Evolutionary conservation across 345 rosid species (phyloP).

Genomic region (Salix dunnii): DNA sequence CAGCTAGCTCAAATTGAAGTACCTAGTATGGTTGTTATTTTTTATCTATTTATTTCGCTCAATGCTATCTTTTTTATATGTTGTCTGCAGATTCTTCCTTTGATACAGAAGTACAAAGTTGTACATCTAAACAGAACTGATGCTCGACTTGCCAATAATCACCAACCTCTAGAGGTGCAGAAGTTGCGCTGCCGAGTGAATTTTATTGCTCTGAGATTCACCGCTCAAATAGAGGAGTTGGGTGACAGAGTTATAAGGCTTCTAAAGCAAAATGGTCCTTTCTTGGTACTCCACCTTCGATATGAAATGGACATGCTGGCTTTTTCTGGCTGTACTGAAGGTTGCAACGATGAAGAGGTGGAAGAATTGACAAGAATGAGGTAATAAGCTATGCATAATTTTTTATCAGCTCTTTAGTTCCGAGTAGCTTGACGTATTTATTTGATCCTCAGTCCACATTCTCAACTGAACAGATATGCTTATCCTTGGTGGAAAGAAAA

Average conservation of each 20-base stretch:
- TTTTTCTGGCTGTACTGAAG: slow-evolving; percentile 92
- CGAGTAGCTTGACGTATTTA: slow-evolving; percentile 2
- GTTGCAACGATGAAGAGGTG: slow-evolving; percentile 82
- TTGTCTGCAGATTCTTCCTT: slow-evolving; percentile 78
- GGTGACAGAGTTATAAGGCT: slow-evolving; percentile 74
- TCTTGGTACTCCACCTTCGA: slow-evolving; percentile 86
- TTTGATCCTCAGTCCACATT: neutral
- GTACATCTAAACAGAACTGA: slow-evolving; percentile 88
- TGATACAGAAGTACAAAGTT: slow-evolving; percentile 77
- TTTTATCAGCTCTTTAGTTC: neutral
- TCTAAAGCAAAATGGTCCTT: slow-evolving; percentile 79
- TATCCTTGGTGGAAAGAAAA: slow-evolving; percentile 97
- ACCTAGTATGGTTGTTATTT: neutral
- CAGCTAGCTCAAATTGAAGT: neutral
- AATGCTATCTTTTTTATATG: neutral
- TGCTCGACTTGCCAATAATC: slow-evolving; percentile 83
- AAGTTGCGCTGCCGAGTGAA: slow-evolving; percentile 93
- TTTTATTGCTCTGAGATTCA: slow-evolving; percentile 77
- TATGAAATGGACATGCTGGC: slow-evolving; percentile 99
- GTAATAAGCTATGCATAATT: slow-evolving; percentile 37
- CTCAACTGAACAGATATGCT: slow-evolving; percentile 56
- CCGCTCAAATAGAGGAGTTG: slow-evolving; percentile 88
- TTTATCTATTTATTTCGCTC: neutral
- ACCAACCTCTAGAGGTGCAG: slow-evolving; percentile 71
- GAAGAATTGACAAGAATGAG: slow-evolving; percentile 97